Evolutionary conservation across 148 eudicot species (phyloP).

Genomic region (Rhododendron ovatum): DNA sequence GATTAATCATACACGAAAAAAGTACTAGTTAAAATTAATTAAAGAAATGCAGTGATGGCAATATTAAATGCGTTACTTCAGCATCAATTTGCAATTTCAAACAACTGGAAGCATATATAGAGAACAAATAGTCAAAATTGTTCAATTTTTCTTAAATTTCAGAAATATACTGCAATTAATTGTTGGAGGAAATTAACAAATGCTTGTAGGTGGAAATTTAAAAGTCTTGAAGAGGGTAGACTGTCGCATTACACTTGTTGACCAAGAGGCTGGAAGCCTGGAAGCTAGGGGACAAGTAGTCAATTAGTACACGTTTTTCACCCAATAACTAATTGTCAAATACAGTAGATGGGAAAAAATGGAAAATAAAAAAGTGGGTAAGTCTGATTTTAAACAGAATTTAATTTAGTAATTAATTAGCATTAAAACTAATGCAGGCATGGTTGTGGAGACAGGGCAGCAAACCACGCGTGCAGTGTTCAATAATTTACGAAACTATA

Average conservation of each 20-base stretch:
- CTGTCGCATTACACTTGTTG: background rate
- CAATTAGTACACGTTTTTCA: background rate
- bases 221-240: background rate
- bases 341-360: background rate
- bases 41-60: background rate
- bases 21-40: too few relatives aligned
- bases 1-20: background rate
- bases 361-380: background rate
- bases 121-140: background rate
- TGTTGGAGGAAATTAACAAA: background rate
- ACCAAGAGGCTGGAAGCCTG: background rate
- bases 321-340: background rate
- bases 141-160: background rate
- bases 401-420: background rate
- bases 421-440: background rate
- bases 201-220: background rate
- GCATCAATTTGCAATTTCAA: background rate
- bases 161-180: too few relatives aligned
- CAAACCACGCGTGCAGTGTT: constrained; percentile 1
- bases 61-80: background rate
- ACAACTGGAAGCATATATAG: background rate
- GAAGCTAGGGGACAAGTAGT: background rate
- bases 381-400: background rate
- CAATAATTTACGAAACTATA: background rate
- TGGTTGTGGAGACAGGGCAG: background rate